Base-by-base conservation (phyloP, 139 green algal genomes). In the Micromonas pusilla region DNA sequence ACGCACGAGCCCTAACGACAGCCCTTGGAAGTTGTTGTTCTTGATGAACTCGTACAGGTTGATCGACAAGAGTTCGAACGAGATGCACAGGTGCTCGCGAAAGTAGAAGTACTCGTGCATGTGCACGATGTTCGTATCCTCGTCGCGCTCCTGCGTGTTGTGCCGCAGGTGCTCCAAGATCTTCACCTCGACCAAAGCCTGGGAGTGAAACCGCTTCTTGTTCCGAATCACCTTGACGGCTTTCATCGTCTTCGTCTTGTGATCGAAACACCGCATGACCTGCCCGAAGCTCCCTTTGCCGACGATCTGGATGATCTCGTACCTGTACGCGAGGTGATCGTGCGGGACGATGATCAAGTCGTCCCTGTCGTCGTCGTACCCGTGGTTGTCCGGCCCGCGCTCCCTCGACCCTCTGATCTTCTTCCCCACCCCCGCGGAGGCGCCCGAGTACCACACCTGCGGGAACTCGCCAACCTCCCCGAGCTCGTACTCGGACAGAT, bases 41-140 rank as follows among this genome's bases (percentile, higher is more conserved):
- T 92, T 92, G 52, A 95, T 85, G 68, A 93, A 92, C 74, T 96
- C 91, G 83, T 96, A 95, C 83, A 96, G 83, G 83, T 94, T 96
- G 78, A 93, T 84, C 26, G 84, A 89, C 23, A 94, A 88, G 53
- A 94, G 86, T 87, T 96, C 91, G 80, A 95, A 95, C 20, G 79
- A 81, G 78, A 96, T 95, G 88, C 91, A 96, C 52, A 94, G 83
- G 86, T 96, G 91, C 78, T 83, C 88, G 13, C 91, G 83, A 81
- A 96, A 96, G 54, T 86, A 88, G 75, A 96, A 93, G 79, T 82
- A 85, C 68, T 90, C 87, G 32, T 85, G 65, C n/a, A 93, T 89
- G 80, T 77, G 83, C 72, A 34, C 65, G 57, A 39, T 9, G 28
- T 4, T 90, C 84, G 73, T 87, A 1, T 3, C 37, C 20, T n/a